A percentile compares a stretch with the other conserved stretches of the same genome.
Conservation (phyloP, 2,329 filamentous ascomycete genomes). For the Fusarium pseudoanthophilum region DNA sequence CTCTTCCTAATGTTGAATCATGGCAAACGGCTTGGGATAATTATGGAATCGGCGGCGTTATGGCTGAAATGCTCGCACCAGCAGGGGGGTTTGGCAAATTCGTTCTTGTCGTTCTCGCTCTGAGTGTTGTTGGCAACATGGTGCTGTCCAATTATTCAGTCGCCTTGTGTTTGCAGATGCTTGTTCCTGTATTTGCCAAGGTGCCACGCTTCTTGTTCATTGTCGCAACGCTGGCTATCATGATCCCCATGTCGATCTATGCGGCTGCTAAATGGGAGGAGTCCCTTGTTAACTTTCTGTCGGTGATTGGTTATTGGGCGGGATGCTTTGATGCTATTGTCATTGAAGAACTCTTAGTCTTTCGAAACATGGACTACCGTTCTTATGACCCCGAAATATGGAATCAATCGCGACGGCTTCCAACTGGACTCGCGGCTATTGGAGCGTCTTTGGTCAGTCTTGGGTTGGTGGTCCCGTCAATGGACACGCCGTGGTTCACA, state of each 20-base stretch:
- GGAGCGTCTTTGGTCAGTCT: conserved; percentile 56
- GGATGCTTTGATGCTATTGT: conserved; percentile 57
- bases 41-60: conserved; percentile 47
- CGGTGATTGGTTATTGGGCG: conserved; percentile 59
- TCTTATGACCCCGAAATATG: conserved; percentile 56
- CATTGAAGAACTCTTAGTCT: conserved; percentile 56
- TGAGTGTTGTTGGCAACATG: conserved; percentile 54
- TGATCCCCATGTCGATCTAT: conserved; percentile 56
- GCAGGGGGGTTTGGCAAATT: conserved; percentile 51
- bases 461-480: conserved; percentile 55
- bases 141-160: conserved; percentile 54
- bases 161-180: conserved; percentile 54
- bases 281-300: conserved; percentile 57
- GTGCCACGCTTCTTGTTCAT: conserved; percentile 58
- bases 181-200: conserved; percentile 53
- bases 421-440: conserved; percentile 56
- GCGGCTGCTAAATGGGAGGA: conserved; percentile 55
- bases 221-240: conserved; percentile 52
- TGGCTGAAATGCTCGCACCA: conserved; percentile 48
- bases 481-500: conserved; percentile 56
- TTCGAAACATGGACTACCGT: conserved; percentile 54
- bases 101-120: conserved; percentile 46
- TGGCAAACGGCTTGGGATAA: conserved; percentile 46
- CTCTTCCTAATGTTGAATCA: conserved; percentile 44
- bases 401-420: conserved; percentile 56